Evolutionary conservation across 176 grass and related monocot genomes (phyloP), one percentile per base, ranked within the genome.

Genomic region (Eleusine indica): DNA sequence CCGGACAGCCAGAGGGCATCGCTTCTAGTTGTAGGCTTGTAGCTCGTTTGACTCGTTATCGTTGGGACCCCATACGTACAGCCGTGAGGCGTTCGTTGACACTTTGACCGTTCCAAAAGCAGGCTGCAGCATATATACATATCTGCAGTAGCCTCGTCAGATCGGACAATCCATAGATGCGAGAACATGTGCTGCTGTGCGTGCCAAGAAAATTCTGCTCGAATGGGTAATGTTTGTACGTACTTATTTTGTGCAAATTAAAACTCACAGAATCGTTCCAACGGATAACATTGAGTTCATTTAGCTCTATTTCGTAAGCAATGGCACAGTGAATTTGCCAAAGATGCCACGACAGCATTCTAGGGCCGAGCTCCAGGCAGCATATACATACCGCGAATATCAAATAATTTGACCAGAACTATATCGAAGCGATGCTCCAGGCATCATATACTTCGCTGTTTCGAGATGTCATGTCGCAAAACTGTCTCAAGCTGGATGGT

Each of bases 1-100:
- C 48, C 48, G 4, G 48, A 15, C 12, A 51, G 48, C 15, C 61
- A 49, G 77, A 80, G 38, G 46, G 30, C 44, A 0, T 25, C 42
- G 41, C 48, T 41, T n/a, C 46, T 51, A 2, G n/a, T 54, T 35
- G 47, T 21, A 3, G 25, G 25, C 25, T 8, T 44, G 7, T 46
- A 46, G 22, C 4, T 28, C 54, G 38, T 73, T 79, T 73, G 86
- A 83, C 74, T 66, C 25, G 46, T n/a, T 25, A 12, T 47, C 41
- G 32, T 43, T 43, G 57, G 35, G 53, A 12, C 15, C 4, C 4
- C 12, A 30, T 43, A 43, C 4, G 41, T 57, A 88, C 12, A 75
- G 29, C 53, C 49, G 5, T 22, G n/a, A 75, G 29, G 53, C 49
- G 5, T 22, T 21, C 76, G 52, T 85, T 53, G 64, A 46, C 43